Evolutionary conservation across 2,329 filamentous ascomycete species (phyloP), one percentile per base, ranked within the genome.

Genomic region (Pyricularia grisea): DNA sequence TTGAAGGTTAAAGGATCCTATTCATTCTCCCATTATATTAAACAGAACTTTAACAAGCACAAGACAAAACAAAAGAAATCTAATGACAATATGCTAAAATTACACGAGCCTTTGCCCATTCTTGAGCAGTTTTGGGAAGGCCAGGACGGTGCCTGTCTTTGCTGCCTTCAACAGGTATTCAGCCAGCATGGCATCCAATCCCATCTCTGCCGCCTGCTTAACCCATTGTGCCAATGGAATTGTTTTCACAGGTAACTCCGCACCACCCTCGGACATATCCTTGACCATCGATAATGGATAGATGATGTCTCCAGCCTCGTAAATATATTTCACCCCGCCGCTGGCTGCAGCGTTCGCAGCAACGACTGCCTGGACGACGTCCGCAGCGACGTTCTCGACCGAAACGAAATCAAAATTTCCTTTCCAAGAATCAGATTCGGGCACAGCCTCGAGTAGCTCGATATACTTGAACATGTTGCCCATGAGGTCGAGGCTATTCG

Each of bases 401-500:
- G 30, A 28, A 14, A 66, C 64, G 30, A 66, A 66, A 17, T 66
- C 28, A 23, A 66, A 64, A 5, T 27, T 64, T 25, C 60, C 60
- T 25, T 27, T 64, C 60, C 36, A 50, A 20, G 36, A 50, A 50
- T 50, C 36, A 5, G 36, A 50, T 9, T 63, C 60, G 23, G 60
- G 60, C 60, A 25, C 28, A 9, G 60, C 60, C n/a, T 30, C 20
- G 60, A 97, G 96, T 75, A 95, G 92, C 65, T 92, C 87, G 73
- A 94, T 85, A 72, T 97, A 94, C 69, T 94, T 25, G 11, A 63
- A 30, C 60, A 63, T 30, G 60, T 63, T 63, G 60, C 28, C 23
- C 60, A 63, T 63, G 23, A 30, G 23, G 60, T 63, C 60, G 60
- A 63, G 60, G 23, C n/a, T 25, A 10, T 63, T 63, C 2, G 60